Percentiles rank a stretch among this genome's conserved stretches.
These are phyloP conservation scores for Amanita molliuscula DNA, from an alignment of 768 basidiomycete genomes.

Conservation along the genomic window DNA sequence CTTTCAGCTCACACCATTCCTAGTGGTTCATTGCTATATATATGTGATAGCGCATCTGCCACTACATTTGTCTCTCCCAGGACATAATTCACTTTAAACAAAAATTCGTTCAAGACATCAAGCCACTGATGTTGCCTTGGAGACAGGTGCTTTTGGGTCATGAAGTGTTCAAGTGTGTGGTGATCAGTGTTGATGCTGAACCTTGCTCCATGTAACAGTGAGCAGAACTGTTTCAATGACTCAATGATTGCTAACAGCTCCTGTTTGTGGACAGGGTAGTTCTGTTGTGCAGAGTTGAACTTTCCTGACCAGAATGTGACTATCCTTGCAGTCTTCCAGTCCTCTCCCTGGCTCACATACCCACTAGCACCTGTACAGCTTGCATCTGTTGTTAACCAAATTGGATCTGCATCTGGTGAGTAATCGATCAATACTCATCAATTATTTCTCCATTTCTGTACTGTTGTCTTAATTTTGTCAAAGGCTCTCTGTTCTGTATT, in stretches of 20 bases:
- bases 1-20: slow-evolving; percentile 12
- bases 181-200: slow-evolving; percentile 25
- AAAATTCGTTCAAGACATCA: slow-evolving; percentile 26
- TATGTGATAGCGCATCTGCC: slow-evolving; percentile 28
- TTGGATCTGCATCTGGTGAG: not conserved
- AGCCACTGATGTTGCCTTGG: slow-evolving; percentile 23
- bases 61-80: slow-evolving; percentile 26
- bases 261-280: slow-evolving; percentile 28
- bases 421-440: not conserved
- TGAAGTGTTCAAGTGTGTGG: slow-evolving; percentile 18
- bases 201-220: slow-evolving; percentile 17
- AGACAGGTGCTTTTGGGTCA: slow-evolving; percentile 22
- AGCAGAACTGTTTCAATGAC: slow-evolving; percentile 18
- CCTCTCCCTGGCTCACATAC: slow-evolving; percentile 17
- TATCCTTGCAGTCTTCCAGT: slow-evolving; percentile 20
- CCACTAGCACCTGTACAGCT: not conserved
- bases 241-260: slow-evolving; percentile 29
- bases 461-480: slow-evolving; percentile 19
- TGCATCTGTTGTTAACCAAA: not conserved
- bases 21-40: slow-evolving; percentile 9
- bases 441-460: not conserved
- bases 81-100: slow-evolving; percentile 22
- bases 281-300: slow-evolving; percentile 22
- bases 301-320: slow-evolving; percentile 23
- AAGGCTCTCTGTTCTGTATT: slow-evolving; percentile 19